phyloP scores from a whole-genome alignment of 2,329 filamentous ascomycete genomes.

The Botrytis squamosa region DNA sequence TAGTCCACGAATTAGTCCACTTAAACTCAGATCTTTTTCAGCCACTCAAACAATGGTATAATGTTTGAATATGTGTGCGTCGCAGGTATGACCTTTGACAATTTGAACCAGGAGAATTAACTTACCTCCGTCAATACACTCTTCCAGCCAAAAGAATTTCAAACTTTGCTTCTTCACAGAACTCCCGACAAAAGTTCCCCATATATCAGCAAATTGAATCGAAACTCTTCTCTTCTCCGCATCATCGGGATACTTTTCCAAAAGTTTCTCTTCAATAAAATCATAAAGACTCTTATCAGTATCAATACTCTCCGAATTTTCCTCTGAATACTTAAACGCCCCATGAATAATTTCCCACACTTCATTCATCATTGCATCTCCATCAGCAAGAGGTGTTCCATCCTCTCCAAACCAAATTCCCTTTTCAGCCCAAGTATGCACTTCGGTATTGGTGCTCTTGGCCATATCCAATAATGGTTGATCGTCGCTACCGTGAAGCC shows the following conservation, averaged over 20 bases:
- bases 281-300: constrained; percentile 50
- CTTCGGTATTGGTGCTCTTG: constrained; percentile 47
- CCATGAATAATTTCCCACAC: constrained; percentile 54
- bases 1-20: constrained; percentile 12
- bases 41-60: neutral
- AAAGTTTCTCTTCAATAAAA: constrained; percentile 52
- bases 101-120: neutral
- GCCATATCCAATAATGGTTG: constrained; percentile 55
- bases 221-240: constrained; percentile 41
- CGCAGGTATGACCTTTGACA: neutral
- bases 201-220: constrained; percentile 44
- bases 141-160: constrained; percentile 58
- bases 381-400: constrained; percentile 43
- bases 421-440: constrained; percentile 48
- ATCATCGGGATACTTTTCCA: constrained; percentile 42
- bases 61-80: neutral
- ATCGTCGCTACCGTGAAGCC: constrained; percentile 38
- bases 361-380: constrained; percentile 38
- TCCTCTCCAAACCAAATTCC: constrained; percentile 44
- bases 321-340: constrained; percentile 53
- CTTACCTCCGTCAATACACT: constrained; percentile 53
- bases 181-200: constrained; percentile 55
- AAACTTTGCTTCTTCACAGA: constrained; percentile 51
- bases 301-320: constrained; percentile 49
- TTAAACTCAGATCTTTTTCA: neutral